Percentiles rank a stretch among this genome's conserved stretches.
Conservation (phyloP, 108 stramenopile species). For the Pseudonitzschia delicatissima region DNA sequence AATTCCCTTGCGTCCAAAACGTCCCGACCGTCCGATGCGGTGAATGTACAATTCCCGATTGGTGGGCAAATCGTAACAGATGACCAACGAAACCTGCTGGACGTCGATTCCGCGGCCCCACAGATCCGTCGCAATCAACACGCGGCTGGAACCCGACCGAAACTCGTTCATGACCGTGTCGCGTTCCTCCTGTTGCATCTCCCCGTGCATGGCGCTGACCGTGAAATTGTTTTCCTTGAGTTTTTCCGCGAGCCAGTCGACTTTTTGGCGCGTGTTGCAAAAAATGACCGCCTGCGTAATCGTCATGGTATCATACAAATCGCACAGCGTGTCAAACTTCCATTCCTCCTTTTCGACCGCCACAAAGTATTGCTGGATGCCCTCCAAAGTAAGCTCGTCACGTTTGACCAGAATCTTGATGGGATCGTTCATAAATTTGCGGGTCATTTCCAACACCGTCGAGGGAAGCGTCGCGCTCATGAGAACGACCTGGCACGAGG, state of each 20-base stretch:
- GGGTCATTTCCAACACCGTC: conserved; percentile 96
- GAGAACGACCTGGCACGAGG: conserved; percentile 91
- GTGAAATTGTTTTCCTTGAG: conserved; percentile 97
- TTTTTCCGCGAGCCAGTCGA: conserved; percentile 94
- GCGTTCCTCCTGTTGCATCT: conserved; percentile 92
- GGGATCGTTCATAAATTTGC: conserved; percentile 98
- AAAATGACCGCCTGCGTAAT: conserved; percentile 99
- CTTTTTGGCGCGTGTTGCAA: conserved; percentile 97
- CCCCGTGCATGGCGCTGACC: conserved; percentile 97
- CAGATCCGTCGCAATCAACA: conserved; percentile 97
- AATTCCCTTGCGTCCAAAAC: conserved; percentile 98
- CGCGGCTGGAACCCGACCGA: conserved; percentile 91
- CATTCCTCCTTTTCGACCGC: conserved; percentile 98
- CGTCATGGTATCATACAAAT: conserved; percentile 98
- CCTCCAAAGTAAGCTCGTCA: conserved; percentile 98
- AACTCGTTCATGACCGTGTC: conserved; percentile 98
- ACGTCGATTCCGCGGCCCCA: conserved; percentile 99
- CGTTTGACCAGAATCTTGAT: conserved; percentile 95
- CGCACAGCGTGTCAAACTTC: conserved; percentile 99
- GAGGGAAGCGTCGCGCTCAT: conserved; percentile 94
- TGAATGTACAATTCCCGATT: conserved; percentile 98
- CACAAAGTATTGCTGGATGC: conserved; percentile 98
- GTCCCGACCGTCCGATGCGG: conserved; percentile 95
- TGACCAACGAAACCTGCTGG: conserved; percentile 98
- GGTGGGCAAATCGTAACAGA: conserved; percentile 96